phyloP scores from a whole-genome alignment of 2,329 filamentous ascomycete species.

The Sarocladium oryzae region DNA sequence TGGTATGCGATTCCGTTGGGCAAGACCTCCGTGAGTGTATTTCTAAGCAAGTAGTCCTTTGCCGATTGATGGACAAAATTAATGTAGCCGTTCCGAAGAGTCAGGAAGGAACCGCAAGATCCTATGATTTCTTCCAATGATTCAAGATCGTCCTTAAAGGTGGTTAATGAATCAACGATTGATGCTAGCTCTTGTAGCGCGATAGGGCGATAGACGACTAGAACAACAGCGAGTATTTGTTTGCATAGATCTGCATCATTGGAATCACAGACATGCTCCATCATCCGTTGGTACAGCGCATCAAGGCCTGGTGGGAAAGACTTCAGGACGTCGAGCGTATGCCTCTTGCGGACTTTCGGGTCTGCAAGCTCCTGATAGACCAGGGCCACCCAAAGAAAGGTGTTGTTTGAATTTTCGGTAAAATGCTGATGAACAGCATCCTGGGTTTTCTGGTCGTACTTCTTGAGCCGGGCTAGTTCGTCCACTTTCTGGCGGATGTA shows the following conservation, averaged over 20 bases:
- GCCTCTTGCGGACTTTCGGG: constrained; percentile 11
- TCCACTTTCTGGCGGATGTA: constrained; percentile 31
- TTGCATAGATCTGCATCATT: constrained; percentile 24
- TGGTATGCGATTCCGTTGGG: background rate
- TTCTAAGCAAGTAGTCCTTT: constrained; percentile 24
- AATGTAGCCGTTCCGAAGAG: constrained; percentile 20
- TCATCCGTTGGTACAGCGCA: constrained; percentile 31
- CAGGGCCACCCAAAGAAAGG: no score
- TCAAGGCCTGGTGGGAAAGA: constrained; percentile 28
- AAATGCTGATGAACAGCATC: constrained; percentile 15
- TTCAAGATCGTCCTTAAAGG: constrained; percentile 19
- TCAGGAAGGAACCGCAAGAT: constrained; percentile 34
- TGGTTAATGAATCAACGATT: constrained; percentile 26
- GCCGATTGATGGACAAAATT: constrained; percentile 37
- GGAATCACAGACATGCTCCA: constrained; percentile 22
- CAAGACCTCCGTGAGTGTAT: background rate
- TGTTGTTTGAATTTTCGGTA: constrained; percentile 26
- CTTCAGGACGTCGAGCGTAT: constrained; percentile 13
- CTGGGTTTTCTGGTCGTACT: constrained; percentile 11
- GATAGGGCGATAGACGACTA: constrained; percentile 24
- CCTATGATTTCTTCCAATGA: constrained; percentile 25
- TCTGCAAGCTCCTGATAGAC: constrained; percentile 21
- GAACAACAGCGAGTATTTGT: constrained; percentile 16
- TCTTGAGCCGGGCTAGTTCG: constrained; percentile 18
- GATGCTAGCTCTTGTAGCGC: constrained; percentile 23